Conservation (phyloP, 495 filamentous ascomycete genomes). For the Talaromyces liani region DNA sequence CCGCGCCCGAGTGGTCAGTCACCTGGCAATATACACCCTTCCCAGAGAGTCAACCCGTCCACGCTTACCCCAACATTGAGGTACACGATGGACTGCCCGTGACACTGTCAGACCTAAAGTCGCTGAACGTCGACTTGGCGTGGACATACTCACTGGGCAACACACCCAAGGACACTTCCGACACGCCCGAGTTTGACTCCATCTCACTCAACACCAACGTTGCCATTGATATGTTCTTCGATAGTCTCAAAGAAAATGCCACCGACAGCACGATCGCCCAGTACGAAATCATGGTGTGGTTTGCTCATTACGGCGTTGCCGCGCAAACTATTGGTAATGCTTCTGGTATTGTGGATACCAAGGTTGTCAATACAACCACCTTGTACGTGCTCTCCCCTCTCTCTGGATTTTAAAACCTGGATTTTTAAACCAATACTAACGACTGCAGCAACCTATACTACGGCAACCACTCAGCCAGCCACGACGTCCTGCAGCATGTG, state of each 20-base stretch:
- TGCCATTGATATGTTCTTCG: slow-evolving; percentile 41
- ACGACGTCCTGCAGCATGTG: slow-evolving; percentile 17
- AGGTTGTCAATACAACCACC: slow-evolving; percentile 17
- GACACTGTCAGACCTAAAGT: slow-evolving; percentile 13
- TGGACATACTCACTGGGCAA: slow-evolving; percentile 34
- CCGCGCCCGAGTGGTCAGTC: slow-evolving; percentile 27
- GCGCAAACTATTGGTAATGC: slow-evolving; percentile 22
- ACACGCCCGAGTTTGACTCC: slow-evolving; percentile 9
- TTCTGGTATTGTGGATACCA: slow-evolving; percentile 7
- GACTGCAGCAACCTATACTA: slow-evolving; percentile 22
- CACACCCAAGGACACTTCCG: slow-evolving; percentile 12
- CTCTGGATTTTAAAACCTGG: too few species aligned
- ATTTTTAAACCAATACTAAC: background rate
- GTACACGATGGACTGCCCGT: slow-evolving; percentile 19
- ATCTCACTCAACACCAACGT: slow-evolving; percentile 29
- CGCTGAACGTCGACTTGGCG: slow-evolving; percentile 20
- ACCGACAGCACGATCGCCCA: slow-evolving; percentile 20
- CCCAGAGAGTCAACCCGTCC: slow-evolving; percentile 21
- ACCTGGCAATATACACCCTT: slow-evolving; percentile 28
- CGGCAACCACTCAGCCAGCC: slow-evolving; percentile 14
- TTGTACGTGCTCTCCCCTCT: slow-evolving; percentile 25
- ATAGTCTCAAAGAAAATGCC: slow-evolving; percentile 20
- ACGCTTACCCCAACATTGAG: slow-evolving; percentile 32
- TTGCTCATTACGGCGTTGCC: slow-evolving; percentile 21
- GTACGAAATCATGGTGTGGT: slow-evolving; percentile 42